These are phyloP conservation scores for Ilyonectria sp. DNA, from an alignment of 2,329 filamentous ascomycete genomes.

Conservation along the genomic window DNA sequence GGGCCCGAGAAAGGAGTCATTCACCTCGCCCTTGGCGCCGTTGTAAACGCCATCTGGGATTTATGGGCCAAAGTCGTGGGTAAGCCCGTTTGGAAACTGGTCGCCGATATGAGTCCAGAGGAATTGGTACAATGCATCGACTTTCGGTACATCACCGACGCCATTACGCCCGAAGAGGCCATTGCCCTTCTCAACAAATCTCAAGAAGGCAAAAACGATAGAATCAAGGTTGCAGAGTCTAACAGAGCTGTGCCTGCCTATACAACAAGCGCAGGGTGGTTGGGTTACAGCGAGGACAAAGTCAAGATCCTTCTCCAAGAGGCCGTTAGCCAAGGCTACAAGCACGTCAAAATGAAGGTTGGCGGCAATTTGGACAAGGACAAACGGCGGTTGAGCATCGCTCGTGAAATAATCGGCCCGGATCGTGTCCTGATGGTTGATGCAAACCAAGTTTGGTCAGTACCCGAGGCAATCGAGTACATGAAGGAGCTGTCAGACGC, in stretches of 20 bases:
- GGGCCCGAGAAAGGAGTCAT: slow-evolving; percentile 95
- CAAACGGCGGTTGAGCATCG: slow-evolving; percentile 78
- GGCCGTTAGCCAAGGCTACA: slow-evolving; percentile 83
- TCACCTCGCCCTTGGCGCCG: slow-evolving; percentile 88
- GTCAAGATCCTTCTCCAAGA: slow-evolving; percentile 82
- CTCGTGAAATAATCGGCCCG: slow-evolving; percentile 84
- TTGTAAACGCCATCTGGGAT: slow-evolving; percentile 95
- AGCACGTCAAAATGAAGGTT: slow-evolving; percentile 93
- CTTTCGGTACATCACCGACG: slow-evolving; percentile 94
- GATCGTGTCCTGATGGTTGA: slow-evolving; percentile 94
- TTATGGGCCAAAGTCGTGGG: slow-evolving; percentile 88
- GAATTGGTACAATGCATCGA: slow-evolving; percentile 91
- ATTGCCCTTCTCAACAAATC: slow-evolving; percentile 77
- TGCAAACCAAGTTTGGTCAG: slow-evolving; percentile 92
- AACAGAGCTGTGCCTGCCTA: slow-evolving; percentile 88
- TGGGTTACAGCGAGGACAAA: slow-evolving; percentile 91
- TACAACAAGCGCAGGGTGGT: slow-evolving; percentile 90
- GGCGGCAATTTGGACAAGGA: slow-evolving; percentile 82
- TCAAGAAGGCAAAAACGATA: slow-evolving; percentile 77
- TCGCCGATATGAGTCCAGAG: slow-evolving; percentile 90
- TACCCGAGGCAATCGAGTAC: slow-evolving; percentile 89
- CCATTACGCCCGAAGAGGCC: slow-evolving; percentile 88
- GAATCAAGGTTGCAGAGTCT: slow-evolving; percentile 80
- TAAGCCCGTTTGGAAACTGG: slow-evolving; percentile 92
- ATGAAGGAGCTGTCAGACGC: slow-evolving; percentile 87